Conservation (phyloP, 164 flowering plant species). For the Platanus orientalis region DNA sequence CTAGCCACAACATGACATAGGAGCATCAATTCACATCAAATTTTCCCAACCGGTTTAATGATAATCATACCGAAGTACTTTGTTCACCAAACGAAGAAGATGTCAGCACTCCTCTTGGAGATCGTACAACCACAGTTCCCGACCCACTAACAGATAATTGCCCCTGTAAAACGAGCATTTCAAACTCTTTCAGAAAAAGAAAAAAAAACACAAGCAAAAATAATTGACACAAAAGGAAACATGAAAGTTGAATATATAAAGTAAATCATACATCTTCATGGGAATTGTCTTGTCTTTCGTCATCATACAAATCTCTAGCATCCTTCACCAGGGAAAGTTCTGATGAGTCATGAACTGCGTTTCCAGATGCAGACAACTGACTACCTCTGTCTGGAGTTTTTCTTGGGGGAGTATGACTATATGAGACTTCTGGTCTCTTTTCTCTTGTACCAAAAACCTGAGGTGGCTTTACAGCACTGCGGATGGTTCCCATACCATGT, state of each 20-base stretch:
- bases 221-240: not conserved
- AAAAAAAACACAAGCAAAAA: not conserved
- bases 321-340: constrained; percentile 36
- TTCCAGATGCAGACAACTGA: constrained; percentile 39
- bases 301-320: constrained; percentile 29
- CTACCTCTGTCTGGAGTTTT: constrained; percentile 39
- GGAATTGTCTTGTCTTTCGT: constrained; percentile 30
- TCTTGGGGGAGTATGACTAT: constrained; percentile 38
- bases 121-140: constrained; percentile 82
- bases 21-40: not conserved
- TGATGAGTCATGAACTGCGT: constrained; percentile 33
- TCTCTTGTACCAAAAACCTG: constrained; percentile 43
- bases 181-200: constrained; percentile 12
- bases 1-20: constrained; percentile 5
- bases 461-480: constrained; percentile 58
- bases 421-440: constrained; percentile 43
- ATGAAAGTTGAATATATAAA: too few relatives aligned
- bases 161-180: constrained; percentile 39
- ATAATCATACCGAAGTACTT: constrained; percentile 40
- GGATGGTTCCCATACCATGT: constrained; percentile 51
- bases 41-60: constrained; percentile 6
- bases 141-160: constrained; percentile 56
- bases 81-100: constrained; percentile 45
- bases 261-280: constrained; percentile 49
- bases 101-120: constrained; percentile 56